Base-by-base conservation (phyloP, 768 basidiomycete species). In the Auriculariales sp. region DNA sequence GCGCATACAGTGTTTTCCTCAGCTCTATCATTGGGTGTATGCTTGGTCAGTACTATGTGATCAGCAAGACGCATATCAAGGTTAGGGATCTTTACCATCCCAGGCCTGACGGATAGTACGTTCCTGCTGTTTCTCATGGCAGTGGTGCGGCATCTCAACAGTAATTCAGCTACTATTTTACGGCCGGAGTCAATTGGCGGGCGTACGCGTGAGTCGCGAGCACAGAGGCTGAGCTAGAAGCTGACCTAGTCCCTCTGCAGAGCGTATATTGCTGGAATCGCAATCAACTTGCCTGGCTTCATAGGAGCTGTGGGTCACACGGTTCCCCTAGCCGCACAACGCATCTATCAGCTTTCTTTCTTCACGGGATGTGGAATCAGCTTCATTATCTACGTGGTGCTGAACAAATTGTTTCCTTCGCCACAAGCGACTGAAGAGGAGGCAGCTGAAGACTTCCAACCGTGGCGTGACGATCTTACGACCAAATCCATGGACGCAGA, bases 331-430 rank as follows among this genome's bases (percentile, higher is more conserved):
- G 75, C 73, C 3, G 84, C 85, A 1, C 83, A 77, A n/a, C 71
- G 76, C 49, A 74, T 85, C 55, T 86, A 83, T 62, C 66, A 80
- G 48, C 72, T 88, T 68, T 78, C 83, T n/a, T 91, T 88, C 72
- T 83, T 89, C 65, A 82, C 82, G n/a, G 87, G 87, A 27, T 83
- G 87, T 55, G 77, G 75, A 28, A 72, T 80, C 35, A 83, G 85
- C 2, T 68, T 74, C 7, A 46, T 83, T 52, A 59, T 82, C 36
- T 91, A 90, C 63, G 74, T 67, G 58, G 27, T 63, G 34, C 69
- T 81, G 39, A 83, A 79, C 64, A 56, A 62, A 48, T n/a, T 71
- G 19, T 84, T 73, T 64, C 83, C 86, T 2, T 72, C 76, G 2
- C 69, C 65, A 36, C 65, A 65, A 28, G 53, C 60, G 27, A 61